Evolutionary conservation across 805 yeast species (phyloP), one percentile per base, ranked within the genome.

Genomic region (Komagataella kurtzmanii): DNA sequence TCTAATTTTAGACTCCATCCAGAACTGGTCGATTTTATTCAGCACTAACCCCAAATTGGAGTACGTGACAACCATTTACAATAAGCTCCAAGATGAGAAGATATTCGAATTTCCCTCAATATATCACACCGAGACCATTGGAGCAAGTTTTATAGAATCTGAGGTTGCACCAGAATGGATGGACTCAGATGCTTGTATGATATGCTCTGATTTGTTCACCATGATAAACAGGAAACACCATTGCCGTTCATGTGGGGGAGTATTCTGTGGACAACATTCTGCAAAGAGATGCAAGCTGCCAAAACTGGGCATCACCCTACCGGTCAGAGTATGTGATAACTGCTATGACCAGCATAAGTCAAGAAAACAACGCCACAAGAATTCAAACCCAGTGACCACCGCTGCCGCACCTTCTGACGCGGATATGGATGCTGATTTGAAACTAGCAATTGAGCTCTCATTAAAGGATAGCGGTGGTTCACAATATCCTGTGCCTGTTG

Each of bases 101-200:
- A 49, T 66, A 7, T 79, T 78, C 57, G 69, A 73, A 51, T 88
- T 90, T 60, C 95, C 96, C 1, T 69, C 68, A 23, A 67, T 76
- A 48, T 65, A 69, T 21, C 59, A 72, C 43, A 71, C 75, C 3
- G 61, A 61, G 24, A 61, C 40, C 14, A 30, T 67, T 19, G 73
- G 72, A 49, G 64, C 72, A 36, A 68, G 69, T 17, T 80, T 90
- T 64, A 79, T 91, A 49, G 97, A 91, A 59, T 79, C 96, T 1
- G 85, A 81, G 55, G 90, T 90, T 3, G 97, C 99, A 1, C 98
- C 99, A 0, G 97, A 89, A 58, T 93, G 99, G 99, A 83, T 86
- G 19, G 99, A 93, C 61, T 85, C 90, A 8, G 96, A 88, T 59
- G 88, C 88, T 3, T 93, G 99, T 66, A 90, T 93, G 97, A 80